phyloP scores from a whole-genome alignment of 2,329 filamentous ascomycete species.

The Botrytis cinerea region DNA sequence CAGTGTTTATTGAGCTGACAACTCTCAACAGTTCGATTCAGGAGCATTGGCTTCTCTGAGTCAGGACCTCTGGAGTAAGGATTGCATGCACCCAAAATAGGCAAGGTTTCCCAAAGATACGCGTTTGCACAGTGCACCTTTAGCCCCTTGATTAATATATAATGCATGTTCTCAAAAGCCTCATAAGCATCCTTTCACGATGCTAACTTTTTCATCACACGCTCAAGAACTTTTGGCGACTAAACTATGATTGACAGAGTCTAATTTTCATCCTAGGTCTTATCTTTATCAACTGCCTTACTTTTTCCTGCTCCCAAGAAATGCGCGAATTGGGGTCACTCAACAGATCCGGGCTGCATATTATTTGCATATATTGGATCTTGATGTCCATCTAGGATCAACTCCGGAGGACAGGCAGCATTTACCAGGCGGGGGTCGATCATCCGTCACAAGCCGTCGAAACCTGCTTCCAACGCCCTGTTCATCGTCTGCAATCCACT shows the following conservation, averaged over 20 bases:
- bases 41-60: constrained; percentile 2
- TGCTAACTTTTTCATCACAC: constrained; percentile 17
- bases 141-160: constrained; percentile 23
- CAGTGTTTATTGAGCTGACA: constrained; percentile 4
- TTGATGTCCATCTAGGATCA: constrained; percentile 34
- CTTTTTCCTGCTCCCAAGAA: constrained; percentile 16
- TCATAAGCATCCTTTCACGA: constrained; percentile 11
- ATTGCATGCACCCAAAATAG: constrained; percentile 18
- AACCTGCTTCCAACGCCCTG: constrained; percentile 27
- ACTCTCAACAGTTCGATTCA: constrained; percentile 1
- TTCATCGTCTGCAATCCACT: constrained; percentile 10
- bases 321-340: constrained; percentile 28
- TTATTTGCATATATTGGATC: constrained; percentile 39
- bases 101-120: constrained; percentile 18
- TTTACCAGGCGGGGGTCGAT: constrained; percentile 33
- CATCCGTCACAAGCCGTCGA: constrained; percentile 35
- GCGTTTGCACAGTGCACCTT: constrained; percentile 17
- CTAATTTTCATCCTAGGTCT: constrained; percentile 4
- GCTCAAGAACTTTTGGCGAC: background rate
- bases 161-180: constrained; percentile 19
- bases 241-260: background rate
- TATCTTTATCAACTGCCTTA: constrained; percentile 8
- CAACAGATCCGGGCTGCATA: constrained; percentile 28
- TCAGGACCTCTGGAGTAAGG: constrained; percentile 10
- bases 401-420: constrained; percentile 25